phyloP scores from a whole-genome alignment of 176 grass and related monocot genomes.

The Calamus simplicifolius region DNA sequence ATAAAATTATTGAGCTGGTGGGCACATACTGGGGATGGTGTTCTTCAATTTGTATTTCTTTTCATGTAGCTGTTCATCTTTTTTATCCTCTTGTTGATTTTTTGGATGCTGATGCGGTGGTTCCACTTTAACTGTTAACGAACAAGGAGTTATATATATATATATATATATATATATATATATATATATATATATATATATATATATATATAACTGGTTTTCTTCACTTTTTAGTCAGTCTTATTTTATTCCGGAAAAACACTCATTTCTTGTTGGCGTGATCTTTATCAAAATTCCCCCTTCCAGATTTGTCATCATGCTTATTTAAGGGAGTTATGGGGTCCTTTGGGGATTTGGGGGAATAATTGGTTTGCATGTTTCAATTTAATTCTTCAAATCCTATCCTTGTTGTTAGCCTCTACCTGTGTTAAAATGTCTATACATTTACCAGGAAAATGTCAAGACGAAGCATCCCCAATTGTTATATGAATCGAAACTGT shows the following conservation, averaged over 20 bases:
- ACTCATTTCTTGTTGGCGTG: neutral
- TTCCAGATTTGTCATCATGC: too few relatives aligned
- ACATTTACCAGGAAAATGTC: conserved; percentile 71
- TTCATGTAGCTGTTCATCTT: too few relatives aligned
- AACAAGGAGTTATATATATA: neutral
- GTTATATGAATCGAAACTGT: conserved; percentile 96
- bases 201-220: neutral
- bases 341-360: too few relatives aligned
- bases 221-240: neutral
- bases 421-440: conserved; percentile 7
- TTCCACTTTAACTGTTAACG: neutral
- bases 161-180: too few relatives aligned
- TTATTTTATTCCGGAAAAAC: neutral
- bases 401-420: conserved; percentile 3
- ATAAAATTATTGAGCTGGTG: too few relatives aligned
- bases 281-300: neutral
- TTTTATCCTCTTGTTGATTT: too few relatives aligned
- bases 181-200: too few relatives aligned
- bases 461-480: conserved; percentile 98
- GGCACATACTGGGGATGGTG: too few relatives aligned
- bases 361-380: neutral
- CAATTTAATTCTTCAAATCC: conserved; percentile 6
- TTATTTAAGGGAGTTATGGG: too few relatives aligned
- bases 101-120: too few relatives aligned
- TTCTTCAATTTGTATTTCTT: too few relatives aligned